Conservation (phyloP, 176 grass and related monocot genomes). For the Phoenix roebelenii region DNA sequence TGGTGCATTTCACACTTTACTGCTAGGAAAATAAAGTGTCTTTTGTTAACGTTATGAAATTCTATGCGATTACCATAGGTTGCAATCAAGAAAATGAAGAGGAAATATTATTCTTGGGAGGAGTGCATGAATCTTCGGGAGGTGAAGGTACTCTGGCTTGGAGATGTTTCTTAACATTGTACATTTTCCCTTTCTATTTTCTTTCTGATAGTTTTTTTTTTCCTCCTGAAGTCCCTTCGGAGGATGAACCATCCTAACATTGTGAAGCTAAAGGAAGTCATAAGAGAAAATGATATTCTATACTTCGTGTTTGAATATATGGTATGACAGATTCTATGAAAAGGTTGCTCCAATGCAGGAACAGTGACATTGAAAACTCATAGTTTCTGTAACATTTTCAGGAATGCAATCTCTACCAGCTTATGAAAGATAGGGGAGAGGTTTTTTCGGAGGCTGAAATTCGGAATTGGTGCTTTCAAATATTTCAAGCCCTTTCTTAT, state of each 20-base stretch:
- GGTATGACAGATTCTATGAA: conserved; percentile 29
- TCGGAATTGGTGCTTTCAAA: conserved; percentile 97
- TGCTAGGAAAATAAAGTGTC: too few relatives aligned
- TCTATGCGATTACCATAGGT: conserved; percentile 39
- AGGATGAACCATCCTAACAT: conserved; percentile 96
- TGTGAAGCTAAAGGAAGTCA: conserved; percentile 97
- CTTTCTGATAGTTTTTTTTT: conserved; percentile 8
- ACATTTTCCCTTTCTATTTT: too few relatives aligned
- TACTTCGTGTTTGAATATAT: conserved; percentile 98
- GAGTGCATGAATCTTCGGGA: conserved; percentile 94
- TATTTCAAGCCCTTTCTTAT: conserved; percentile 96
- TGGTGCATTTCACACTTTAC: too few relatives aligned
- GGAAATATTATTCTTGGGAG: conserved; percentile 96
- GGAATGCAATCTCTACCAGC: conserved; percentile 93
- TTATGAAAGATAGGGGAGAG: conserved; percentile 91
- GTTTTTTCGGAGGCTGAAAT: conserved; percentile 71
- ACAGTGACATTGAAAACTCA: too few relatives aligned
- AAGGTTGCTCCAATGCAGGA: too few relatives aligned
- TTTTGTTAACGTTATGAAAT: too few relatives aligned
- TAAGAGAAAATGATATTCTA: conserved; percentile 84
- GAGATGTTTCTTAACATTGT: too few relatives aligned
- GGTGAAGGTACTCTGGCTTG: conserved; percentile 52
- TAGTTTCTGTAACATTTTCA: not conserved
- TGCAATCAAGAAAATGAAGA: conserved; percentile 99
- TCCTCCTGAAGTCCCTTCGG: conserved; percentile 51